A percentile compares a stretch with the other conserved stretches of the same genome.
These are phyloP conservation scores for Drechslera avenae DNA, from an alignment of 2,329 filamentous ascomycete genomes.

Conservation along the genomic window DNA sequence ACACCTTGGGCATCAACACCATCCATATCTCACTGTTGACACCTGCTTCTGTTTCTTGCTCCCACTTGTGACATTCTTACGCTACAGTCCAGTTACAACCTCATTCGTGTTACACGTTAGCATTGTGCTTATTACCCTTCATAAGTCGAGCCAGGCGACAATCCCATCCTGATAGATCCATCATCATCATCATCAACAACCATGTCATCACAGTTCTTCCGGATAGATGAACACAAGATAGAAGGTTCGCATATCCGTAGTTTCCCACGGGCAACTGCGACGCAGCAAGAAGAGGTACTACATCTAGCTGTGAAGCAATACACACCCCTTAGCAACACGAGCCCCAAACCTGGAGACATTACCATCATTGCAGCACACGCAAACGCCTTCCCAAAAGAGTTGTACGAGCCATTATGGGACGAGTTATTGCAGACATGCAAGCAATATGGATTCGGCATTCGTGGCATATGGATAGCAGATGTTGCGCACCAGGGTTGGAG, in stretches of 20 bases:
- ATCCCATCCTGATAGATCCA: constrained; percentile 1
- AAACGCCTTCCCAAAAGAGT: constrained; percentile 93
- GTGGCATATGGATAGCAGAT: constrained; percentile 88
- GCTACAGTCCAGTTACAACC: no score
- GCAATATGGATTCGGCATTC: constrained; percentile 68
- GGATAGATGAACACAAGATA: constrained; percentile 74
- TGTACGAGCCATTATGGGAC: constrained; percentile 92
- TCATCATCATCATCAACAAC: constrained; percentile 5
- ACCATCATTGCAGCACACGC: constrained; percentile 88
- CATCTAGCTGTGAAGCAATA: constrained; percentile 86
- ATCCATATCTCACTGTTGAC: not conserved
- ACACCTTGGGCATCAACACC: constrained; percentile 7
- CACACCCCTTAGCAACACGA: constrained; percentile 71
- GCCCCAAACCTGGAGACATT: constrained; percentile 73
- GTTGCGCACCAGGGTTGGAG: constrained; percentile 84
- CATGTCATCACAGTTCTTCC: constrained; percentile 58
- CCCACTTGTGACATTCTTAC: not conserved
- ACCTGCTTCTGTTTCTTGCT: not conserved
- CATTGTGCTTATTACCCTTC: not conserved
- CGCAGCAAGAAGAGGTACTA: constrained; percentile 75
- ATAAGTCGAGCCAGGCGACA: not conserved
- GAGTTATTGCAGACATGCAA: constrained; percentile 69
- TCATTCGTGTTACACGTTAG: no score
- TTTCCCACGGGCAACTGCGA: constrained; percentile 73
- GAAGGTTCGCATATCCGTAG: constrained; percentile 75